Conservation (phyloP, 1,284 basidiomycete genomes). For the Polyporus tsugae region DNA sequence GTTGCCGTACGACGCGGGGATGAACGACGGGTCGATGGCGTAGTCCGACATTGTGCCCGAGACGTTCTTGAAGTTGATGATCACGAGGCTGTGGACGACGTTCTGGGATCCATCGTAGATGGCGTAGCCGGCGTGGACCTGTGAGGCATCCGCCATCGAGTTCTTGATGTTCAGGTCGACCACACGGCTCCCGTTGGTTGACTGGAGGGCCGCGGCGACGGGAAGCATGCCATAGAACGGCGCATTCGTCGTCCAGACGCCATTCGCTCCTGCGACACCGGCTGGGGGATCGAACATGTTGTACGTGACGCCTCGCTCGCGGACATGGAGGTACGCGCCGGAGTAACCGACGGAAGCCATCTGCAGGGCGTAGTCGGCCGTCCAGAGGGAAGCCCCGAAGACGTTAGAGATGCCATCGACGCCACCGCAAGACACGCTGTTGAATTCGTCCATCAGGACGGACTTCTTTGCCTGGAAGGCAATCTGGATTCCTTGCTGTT, state of each 20-base stretch:
- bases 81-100: slow-evolving; percentile 52
- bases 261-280: slow-evolving; percentile 43
- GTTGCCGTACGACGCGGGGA: slow-evolving; percentile 27
- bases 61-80: slow-evolving; percentile 69
- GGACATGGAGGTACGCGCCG: slow-evolving; percentile 58
- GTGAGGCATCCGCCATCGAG: slow-evolving; percentile 47
- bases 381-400: slow-evolving; percentile 72
- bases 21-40: slow-evolving; percentile 43
- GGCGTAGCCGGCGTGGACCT: slow-evolving; percentile 61
- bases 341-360: slow-evolving; percentile 57
- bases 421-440: slow-evolving; percentile 74
- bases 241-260: slow-evolving; percentile 58
- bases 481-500: slow-evolving; percentile 47
- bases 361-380: slow-evolving; percentile 59
- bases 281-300: slow-evolving; percentile 57
- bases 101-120: slow-evolving; percentile 57
- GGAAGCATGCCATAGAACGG: slow-evolving; percentile 66
- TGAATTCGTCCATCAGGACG: slow-evolving; percentile 72
- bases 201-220: slow-evolving; percentile 61
- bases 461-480: slow-evolving; percentile 40
- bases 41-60: slow-evolving; percentile 44
- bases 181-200: slow-evolving; percentile 54
- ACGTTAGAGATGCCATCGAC: slow-evolving; percentile 65
- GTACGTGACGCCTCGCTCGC: slow-evolving; percentile 59
- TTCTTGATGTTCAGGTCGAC: slow-evolving; percentile 58